Evolutionary conservation across 352 stramenopile genomes (phyloP).

Genomic region (Phytophthora macrochlamydospora): DNA sequence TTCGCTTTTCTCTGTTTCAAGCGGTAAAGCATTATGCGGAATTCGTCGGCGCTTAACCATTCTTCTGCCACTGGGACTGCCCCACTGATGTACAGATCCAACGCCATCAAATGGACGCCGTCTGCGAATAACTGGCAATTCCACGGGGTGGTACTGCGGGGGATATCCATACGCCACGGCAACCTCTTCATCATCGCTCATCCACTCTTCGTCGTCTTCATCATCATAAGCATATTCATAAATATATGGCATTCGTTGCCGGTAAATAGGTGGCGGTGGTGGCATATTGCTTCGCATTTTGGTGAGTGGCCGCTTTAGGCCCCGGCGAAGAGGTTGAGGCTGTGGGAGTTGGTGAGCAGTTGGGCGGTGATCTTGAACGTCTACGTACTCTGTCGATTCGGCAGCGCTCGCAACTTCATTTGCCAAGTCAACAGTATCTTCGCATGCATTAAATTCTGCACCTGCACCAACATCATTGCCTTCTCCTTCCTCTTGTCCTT

Average conservation of each 20-base stretch:
- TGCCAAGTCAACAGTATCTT: conserved; percentile 21
- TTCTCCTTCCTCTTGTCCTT: conserved; percentile 7
- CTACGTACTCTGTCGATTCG: conserved; percentile 10
- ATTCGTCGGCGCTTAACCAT: conserved; percentile 36
- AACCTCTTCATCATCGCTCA: conserved; percentile 39
- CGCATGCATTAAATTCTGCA: conserved; percentile 12
- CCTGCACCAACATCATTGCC: background rate
- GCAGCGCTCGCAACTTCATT: conserved; percentile 13
- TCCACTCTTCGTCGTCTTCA: conserved; percentile 37
- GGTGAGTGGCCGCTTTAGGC: conserved; percentile 29
- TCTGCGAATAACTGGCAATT: conserved; percentile 25
- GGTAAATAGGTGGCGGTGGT: conserved; percentile 31
- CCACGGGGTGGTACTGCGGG: conserved; percentile 16
- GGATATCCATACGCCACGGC: conserved; percentile 25
- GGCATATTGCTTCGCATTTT: conserved; percentile 21
- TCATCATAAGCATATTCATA: conserved; percentile 43
- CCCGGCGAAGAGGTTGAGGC: conserved; percentile 10
- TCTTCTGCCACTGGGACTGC: conserved; percentile 18
- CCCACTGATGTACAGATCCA: conserved; percentile 21
- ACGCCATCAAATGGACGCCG: conserved; percentile 31
- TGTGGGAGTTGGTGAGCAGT: conserved; percentile 11
- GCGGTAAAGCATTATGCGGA: conserved; percentile 11
- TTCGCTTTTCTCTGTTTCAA: conserved; percentile 10
- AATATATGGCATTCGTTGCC: conserved; percentile 36
- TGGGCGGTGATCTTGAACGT: conserved; percentile 16